phyloP scores from a whole-genome alignment of 352 stramenopile species.

The Phytophthora parvispora region DNA sequence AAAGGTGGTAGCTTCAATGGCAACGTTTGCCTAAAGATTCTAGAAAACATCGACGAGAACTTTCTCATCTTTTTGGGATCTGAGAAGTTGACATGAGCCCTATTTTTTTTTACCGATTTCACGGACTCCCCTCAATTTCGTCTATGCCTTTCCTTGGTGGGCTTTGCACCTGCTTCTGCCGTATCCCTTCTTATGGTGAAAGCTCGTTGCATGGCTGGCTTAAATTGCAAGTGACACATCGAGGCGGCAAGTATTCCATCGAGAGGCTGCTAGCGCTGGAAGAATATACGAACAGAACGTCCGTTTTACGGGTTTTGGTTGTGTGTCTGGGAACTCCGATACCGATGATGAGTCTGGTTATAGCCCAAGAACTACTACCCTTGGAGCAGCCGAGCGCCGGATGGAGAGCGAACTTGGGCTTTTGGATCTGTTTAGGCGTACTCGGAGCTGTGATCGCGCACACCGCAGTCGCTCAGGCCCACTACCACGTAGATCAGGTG shows the following conservation, averaged over 20 bases:
- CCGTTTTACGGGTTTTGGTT: neutral
- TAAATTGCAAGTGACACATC: neutral
- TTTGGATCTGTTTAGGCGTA: constrained; percentile 4
- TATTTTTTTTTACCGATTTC: no score
- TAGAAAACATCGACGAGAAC: no score
- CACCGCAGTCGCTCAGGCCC: neutral
- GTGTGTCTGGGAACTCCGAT: constrained; percentile 5
- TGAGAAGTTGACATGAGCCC: neutral
- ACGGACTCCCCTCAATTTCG: no score
- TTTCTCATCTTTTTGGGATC: neutral
- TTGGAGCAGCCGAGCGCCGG: constrained; percentile 1
- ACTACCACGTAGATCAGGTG: constrained; percentile 4
- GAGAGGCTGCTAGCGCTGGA: neutral
- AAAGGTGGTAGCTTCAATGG: neutral
- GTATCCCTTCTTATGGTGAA: neutral
- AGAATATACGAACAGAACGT: neutral
- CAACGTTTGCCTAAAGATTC: no score
- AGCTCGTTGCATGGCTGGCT: neutral
- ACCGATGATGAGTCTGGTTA: constrained; percentile 2
- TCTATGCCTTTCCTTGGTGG: no score
- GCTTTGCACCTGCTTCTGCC: neutral
- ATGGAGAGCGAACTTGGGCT: constrained; percentile 3
- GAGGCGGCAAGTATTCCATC: constrained; percentile 1
- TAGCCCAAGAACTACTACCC: constrained; percentile 4
- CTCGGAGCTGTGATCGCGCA: neutral